These are phyloP conservation scores for Chlorella sp. DNA, from an alignment of 139 green algal species.

Conservation along the genomic window DNA sequence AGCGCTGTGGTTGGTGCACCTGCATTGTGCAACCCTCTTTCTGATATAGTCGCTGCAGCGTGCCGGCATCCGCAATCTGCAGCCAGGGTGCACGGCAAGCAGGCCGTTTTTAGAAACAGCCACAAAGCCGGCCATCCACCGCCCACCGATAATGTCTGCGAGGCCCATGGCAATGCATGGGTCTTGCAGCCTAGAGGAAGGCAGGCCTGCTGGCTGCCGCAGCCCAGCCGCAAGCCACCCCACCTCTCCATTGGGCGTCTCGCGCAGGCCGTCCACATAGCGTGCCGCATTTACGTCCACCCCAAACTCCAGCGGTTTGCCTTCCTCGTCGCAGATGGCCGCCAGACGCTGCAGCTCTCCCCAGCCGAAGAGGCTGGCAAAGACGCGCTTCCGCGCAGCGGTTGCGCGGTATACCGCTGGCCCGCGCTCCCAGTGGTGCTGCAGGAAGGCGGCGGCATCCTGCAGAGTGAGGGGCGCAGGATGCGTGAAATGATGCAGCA, in stretches of 20 bases:
- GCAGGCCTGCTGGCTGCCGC: too few species aligned
- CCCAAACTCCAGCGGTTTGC: constrained; percentile 59
- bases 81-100: too few species aligned
- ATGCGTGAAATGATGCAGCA: too few species aligned
- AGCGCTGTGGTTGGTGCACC: constrained; percentile 87
- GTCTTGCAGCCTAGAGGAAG: too few species aligned
- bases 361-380: constrained; percentile 26
- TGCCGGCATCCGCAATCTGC: constrained; percentile 48
- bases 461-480: neutral
- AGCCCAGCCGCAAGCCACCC: neutral
- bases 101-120: too few species aligned
- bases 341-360: constrained; percentile 29
- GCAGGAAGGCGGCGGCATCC: constrained; percentile 32
- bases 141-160: too few species aligned
- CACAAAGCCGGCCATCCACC: too few species aligned
- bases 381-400: constrained; percentile 42
- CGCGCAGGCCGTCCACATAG: constrained; percentile 62
- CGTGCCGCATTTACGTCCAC: constrained; percentile 67
- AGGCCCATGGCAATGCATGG: too few species aligned
- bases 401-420: constrained; percentile 49
- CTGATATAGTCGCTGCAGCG: constrained; percentile 8
- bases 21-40: constrained; percentile 43
- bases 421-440: constrained; percentile 48
- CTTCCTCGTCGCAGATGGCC: constrained; percentile 7
- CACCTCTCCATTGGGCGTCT: constrained; percentile 64